Evolutionary conservation across 371 early-diverging fungal genomes (phyloP), one percentile per base, ranked within the genome.

Genomic region (Mucor piriformis): DNA sequence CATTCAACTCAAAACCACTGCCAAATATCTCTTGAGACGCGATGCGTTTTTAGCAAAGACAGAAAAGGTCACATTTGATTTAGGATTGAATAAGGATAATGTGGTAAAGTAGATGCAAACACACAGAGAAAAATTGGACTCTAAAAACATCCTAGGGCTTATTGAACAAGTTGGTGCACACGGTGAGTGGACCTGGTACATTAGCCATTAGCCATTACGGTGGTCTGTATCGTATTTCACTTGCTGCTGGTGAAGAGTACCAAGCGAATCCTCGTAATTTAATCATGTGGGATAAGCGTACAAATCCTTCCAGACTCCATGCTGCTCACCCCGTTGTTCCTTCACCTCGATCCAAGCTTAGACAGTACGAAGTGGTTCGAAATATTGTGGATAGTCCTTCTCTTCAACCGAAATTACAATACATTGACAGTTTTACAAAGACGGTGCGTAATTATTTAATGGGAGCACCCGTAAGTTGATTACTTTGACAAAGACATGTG

Each of bases 161-260:
- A n/a, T 67, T 76, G 55, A 84, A 86, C 50, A 72, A 77, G 49
- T 67, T 87, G 44, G 74, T 87, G 32, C 88, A 92, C 61, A 79
- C 83, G 7, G 84, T 88, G 12, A 77, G 73, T 35, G 92, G 92
- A 2, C 82, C 83, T 24, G 92, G 92, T 34, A 79, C 86, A 13
- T 57, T 90, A 42, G 91, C 86, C 7, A 81, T 92, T 33, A 84
- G 89, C 6, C 80, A 85, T 44, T 84, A 86, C 46, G 90, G 91
- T 49, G 89, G 90, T 5, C 59, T 91, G 46, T 89, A 90, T 61
- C 78, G 90, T 23, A 74, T 92, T 46, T 82, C 86, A 15, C 71
- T 92, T 50, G 71, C 77, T 6, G 81, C 85, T 18, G 84, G 82
- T 11, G 91, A 92, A 62, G 85, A 85, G 64, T 91, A 88, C 59